These are phyloP conservation scores for Exophiala bonariae DNA, from an alignment of 2,329 filamentous ascomycete species.

Conservation along the genomic window DNA sequence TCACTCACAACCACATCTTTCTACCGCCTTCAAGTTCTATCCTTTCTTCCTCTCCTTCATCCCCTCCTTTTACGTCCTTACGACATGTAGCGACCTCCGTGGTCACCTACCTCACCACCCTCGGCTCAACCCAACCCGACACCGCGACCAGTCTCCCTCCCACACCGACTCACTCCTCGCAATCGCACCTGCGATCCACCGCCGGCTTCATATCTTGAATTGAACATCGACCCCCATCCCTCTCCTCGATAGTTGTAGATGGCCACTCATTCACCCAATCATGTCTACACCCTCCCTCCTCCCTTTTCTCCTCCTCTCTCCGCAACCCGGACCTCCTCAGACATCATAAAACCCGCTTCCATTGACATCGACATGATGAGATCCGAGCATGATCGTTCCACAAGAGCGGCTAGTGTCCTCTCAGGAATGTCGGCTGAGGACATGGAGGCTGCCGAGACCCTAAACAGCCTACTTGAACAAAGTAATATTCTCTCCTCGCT, in stretches of 20 bases:
- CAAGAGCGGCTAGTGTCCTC: constrained; percentile 45
- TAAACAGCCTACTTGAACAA: constrained; percentile 68
- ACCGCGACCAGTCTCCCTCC: neutral
- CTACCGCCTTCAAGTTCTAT: too few species aligned
- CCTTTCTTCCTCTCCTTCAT: neutral
- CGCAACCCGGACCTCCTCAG: constrained; percentile 20
- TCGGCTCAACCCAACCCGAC: neutral
- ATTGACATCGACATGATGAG: constrained; percentile 42
- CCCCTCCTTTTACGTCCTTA: neutral
- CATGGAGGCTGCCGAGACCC: constrained; percentile 67
- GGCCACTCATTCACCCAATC: constrained; percentile 22
- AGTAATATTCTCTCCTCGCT: constrained; percentile 47
- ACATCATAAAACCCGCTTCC: constrained; percentile 16
- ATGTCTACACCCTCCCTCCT: constrained; percentile 22
- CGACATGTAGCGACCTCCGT: neutral
- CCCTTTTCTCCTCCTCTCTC: constrained; percentile 25
- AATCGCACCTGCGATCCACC: neutral
- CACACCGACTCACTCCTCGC: neutral
- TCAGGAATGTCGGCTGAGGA: constrained; percentile 46
- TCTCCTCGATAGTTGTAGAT: constrained; percentile 4
- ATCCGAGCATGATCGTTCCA: constrained; percentile 40
- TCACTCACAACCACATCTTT: too few species aligned
- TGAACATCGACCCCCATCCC: neutral
- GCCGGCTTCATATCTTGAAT: neutral
- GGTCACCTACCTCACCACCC: neutral